Conservation (phyloP, 2,329 filamentous ascomycete genomes). For the Samsoniella hepiali region DNA sequence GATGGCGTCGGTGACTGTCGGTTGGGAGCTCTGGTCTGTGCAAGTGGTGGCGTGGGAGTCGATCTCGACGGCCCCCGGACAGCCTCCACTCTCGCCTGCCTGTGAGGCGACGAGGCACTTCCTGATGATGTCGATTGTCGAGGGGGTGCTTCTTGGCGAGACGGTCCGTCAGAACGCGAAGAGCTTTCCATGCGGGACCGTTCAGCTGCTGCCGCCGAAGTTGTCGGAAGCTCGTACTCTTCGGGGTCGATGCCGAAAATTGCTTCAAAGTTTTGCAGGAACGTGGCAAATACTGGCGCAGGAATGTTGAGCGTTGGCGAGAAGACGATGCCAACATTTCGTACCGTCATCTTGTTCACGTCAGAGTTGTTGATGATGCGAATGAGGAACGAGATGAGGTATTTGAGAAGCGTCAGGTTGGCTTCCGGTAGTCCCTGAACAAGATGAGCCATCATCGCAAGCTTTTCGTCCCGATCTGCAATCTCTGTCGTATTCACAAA, state of each 20-base stretch:
- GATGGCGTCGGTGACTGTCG: conserved; percentile 46
- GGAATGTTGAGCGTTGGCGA: conserved; percentile 96
- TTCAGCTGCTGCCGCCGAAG: conserved; percentile 37
- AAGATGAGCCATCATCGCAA: conserved; percentile 70
- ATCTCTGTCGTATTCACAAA: conserved; percentile 85
- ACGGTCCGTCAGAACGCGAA: conserved; percentile 29
- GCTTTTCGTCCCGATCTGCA: conserved; percentile 69
- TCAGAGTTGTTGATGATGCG: conserved; percentile 87
- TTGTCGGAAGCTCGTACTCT: conserved; percentile 56
- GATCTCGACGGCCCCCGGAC: conserved; percentile 31
- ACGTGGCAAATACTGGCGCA: conserved; percentile 87
- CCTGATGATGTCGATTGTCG: conserved; percentile 51
- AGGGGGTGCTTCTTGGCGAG: conserved; percentile 35
- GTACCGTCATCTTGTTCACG: conserved; percentile 95
- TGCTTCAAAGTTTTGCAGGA: conserved; percentile 82
- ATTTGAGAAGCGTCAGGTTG: conserved; percentile 78
- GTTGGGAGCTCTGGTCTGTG: conserved; percentile 30
- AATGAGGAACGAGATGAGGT: conserved; percentile 84
- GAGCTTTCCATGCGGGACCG: conserved; percentile 31
- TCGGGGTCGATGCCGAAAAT: conserved; percentile 76
- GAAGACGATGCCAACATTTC: conserved; percentile 97
- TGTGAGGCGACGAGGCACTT: conserved; percentile 47
- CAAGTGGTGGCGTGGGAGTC: conserved; percentile 52
- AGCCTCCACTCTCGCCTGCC: conserved; percentile 35
- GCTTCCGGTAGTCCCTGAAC: conserved; percentile 75